A percentile compares a stretch with the other conserved stretches of the same genome.
Evolutionary conservation across 139 green algal species (phyloP).

Genomic region (Chlamydomonas schloesseri): DNA sequence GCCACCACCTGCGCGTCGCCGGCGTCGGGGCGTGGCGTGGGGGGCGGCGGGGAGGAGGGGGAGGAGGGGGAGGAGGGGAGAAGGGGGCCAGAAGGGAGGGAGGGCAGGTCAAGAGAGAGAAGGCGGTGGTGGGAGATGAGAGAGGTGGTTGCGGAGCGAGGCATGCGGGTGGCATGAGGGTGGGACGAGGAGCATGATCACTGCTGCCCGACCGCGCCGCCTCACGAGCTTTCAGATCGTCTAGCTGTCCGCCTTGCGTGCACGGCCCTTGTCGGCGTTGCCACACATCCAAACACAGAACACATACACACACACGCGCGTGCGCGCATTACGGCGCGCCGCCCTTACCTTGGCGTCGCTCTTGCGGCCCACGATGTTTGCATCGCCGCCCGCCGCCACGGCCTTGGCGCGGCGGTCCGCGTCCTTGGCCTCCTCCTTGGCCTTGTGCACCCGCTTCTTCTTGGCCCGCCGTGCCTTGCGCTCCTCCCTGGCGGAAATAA

Average conservation of each 20-base stretch:
- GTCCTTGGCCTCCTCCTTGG: constrained; percentile 58
- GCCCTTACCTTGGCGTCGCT: constrained; percentile 39
- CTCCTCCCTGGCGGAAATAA: constrained; percentile 85
- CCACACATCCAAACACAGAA: too few relatives aligned
- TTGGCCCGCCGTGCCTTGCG: constrained; percentile 70
- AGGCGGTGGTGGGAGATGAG: neutral
- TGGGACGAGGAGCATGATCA: too few relatives aligned
- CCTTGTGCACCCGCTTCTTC: constrained; percentile 78
- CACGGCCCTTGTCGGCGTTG: too few relatives aligned
- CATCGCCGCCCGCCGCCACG: constrained; percentile 49
- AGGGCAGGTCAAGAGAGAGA: too few relatives aligned
- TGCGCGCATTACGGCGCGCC: neutral
- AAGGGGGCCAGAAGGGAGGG: neutral
- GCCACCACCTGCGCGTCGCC: constrained; percentile 38
- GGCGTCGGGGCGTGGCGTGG: neutral
- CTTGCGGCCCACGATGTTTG: constrained; percentile 68
- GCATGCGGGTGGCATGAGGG: too few relatives aligned
- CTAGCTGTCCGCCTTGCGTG: too few relatives aligned
- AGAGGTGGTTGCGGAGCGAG: too few relatives aligned
- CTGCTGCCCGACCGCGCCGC: too few relatives aligned
- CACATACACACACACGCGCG: neutral
- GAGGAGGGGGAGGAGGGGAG: neutral
- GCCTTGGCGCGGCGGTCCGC: constrained; percentile 42
- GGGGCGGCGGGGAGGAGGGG: too few relatives aligned
- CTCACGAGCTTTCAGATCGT: too few relatives aligned